phyloP scores from a whole-genome alignment of 441 rosid genomes.

The Pelargonium australe region DNA sequence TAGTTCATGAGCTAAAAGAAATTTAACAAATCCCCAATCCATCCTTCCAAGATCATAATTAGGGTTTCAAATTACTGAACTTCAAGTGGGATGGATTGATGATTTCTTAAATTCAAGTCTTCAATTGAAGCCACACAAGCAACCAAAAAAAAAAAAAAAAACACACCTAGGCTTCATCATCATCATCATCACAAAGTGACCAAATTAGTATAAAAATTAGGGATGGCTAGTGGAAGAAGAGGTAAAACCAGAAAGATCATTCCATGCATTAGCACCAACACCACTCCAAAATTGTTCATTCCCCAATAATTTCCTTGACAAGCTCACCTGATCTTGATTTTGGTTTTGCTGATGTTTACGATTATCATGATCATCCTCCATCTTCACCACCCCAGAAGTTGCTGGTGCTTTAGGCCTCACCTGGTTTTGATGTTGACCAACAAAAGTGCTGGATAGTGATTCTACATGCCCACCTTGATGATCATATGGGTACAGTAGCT shows the following conservation, averaged over 20 bases:
- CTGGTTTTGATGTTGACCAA: conserved; percentile 26
- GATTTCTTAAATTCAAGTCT: too few species aligned
- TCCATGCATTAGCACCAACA: conserved; percentile 45
- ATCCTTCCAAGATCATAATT: too few species aligned
- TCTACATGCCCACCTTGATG: conserved; percentile 28
- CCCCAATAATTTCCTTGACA: conserved; percentile 53
- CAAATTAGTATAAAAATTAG: too few species aligned
- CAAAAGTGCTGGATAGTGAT: conserved; percentile 26
- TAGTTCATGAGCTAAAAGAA: too few species aligned
- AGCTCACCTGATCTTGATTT: conserved; percentile 23
- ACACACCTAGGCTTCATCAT: too few species aligned
- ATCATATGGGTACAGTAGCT: conserved; percentile 53
- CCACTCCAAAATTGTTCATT: conserved; percentile 57
- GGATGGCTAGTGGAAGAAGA: conserved; percentile 59
- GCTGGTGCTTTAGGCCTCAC: conserved; percentile 36
- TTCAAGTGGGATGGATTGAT: too few species aligned
- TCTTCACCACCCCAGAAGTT: conserved; percentile 56
- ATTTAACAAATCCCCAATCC: too few species aligned
- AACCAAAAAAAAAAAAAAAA: too few species aligned
- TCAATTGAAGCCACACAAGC: too few species aligned
- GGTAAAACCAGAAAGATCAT: conserved; percentile 68
- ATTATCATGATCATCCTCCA: conserved; percentile 43
- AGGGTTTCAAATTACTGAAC: too few species aligned
- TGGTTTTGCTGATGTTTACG: neutral
- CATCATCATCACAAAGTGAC: too few species aligned